Percentiles rank a stretch among this genome's conserved stretches.
Evolutionary conservation across 2,329 filamentous ascomycete genomes (phyloP).

Genomic region (Gliomastix tumulicola): DNA sequence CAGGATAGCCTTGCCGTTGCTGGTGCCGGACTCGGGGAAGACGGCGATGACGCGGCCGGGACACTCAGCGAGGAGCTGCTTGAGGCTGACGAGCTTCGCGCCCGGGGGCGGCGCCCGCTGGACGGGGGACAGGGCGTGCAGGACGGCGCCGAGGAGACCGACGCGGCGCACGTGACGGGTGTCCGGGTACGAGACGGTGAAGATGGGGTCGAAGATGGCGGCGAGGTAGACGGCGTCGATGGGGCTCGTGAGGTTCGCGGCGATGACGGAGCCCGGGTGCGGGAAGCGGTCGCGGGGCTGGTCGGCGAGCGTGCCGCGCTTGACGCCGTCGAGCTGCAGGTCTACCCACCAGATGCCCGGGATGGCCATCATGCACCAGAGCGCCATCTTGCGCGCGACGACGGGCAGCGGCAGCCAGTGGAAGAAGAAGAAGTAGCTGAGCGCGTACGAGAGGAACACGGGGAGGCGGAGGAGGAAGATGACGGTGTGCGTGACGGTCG

Average conservation of each 20-base stretch:
- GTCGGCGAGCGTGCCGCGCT: constrained; percentile 77
- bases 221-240: constrained; percentile 91
- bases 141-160: constrained; percentile 67
- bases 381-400: constrained; percentile 66
- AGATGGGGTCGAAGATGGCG: constrained; percentile 92
- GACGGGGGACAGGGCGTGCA: constrained; percentile 62
- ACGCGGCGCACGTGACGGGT: constrained; percentile 69
- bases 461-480: constrained; percentile 79
- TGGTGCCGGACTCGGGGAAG: constrained; percentile 91
- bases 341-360: constrained; percentile 98
- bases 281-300: constrained; percentile 71
- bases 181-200: constrained; percentile 76
- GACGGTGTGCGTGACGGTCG: constrained; percentile 57
- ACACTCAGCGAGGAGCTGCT: constrained; percentile 57
- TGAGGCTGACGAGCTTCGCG: constrained; percentile 51
- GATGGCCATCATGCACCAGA: constrained; percentile 83
- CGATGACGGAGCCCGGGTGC: constrained; percentile 73
- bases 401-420: constrained; percentile 68
- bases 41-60: constrained; percentile 74
- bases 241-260: constrained; percentile 84
- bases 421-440: constrained; percentile 72
- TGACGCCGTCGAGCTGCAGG: constrained; percentile 94
- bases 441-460: constrained; percentile 60
- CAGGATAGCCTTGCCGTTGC: constrained; percentile 85
- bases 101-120: constrained; percentile 34